These are phyloP conservation scores for Populus hybrid DNA, from an alignment of 441 rosid genomes.

Conservation along the genomic window DNA sequence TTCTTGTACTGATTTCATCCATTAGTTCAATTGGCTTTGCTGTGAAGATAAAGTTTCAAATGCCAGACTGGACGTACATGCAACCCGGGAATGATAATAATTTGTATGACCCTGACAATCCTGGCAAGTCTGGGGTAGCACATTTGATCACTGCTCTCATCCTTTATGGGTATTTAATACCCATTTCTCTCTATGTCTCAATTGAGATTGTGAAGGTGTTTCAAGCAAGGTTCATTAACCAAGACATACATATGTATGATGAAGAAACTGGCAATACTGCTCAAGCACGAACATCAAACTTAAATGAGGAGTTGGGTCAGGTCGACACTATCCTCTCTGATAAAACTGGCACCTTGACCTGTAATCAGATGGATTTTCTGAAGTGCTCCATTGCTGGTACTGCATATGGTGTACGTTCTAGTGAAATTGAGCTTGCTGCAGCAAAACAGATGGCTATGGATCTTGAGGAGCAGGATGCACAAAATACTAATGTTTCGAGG, in stretches of 20 bases:
- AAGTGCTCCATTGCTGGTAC: conserved; percentile 92
- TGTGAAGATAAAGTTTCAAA: conserved; percentile 63
- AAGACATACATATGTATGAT: conserved; percentile 81
- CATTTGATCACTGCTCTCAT: conserved; percentile 90
- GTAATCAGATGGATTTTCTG: conserved; percentile 97
- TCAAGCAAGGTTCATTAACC: conserved; percentile 87
- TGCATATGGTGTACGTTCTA: conserved; percentile 69
- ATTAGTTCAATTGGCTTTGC: conserved; percentile 86
- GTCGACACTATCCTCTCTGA: conserved; percentile 95
- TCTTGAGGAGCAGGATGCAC: conserved; percentile 55
- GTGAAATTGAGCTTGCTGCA: conserved; percentile 93
- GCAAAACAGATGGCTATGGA: conserved; percentile 84
- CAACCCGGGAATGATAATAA: conserved; percentile 39
- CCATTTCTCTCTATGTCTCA: conserved; percentile 93
- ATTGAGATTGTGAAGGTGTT: conserved; percentile 92
- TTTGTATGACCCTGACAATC: conserved; percentile 55
- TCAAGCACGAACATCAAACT: conserved; percentile 87
- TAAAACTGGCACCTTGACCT: conserved; percentile 95
- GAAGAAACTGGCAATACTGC: conserved; percentile 85
- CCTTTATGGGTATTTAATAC: conserved; percentile 91
- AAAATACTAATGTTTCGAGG: conserved; percentile 31
- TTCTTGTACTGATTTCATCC: conserved; percentile 65
- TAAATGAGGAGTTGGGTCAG: conserved; percentile 94
- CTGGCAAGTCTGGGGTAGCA: conserved; percentile 58
- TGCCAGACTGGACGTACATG: conserved; percentile 86